Percentiles rank a stretch among this genome's conserved stretches.
phyloP scores from a whole-genome alignment of 257 asterid genomes.

The Solanum bukasovii region DNA sequence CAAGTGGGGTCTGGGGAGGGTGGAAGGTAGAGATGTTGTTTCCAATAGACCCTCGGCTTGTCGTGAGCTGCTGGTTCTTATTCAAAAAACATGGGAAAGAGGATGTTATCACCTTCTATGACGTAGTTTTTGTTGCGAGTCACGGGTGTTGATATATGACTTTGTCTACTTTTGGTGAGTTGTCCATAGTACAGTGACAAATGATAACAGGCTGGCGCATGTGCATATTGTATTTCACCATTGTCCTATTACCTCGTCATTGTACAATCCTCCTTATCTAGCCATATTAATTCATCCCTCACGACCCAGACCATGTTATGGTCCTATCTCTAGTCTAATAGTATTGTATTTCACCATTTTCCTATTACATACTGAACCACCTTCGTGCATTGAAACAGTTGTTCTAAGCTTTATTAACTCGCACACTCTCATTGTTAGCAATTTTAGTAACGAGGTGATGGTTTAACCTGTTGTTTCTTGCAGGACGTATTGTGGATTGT shows the following conservation, averaged over 20 bases:
- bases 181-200: neutral
- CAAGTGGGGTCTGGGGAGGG: no score
- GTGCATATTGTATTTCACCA: neutral
- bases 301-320: neutral
- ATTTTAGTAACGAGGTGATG: neutral
- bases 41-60: neutral
- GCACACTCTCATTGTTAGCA: neutral
- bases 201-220: neutral
- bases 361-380: neutral
- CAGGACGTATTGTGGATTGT: constrained; percentile 94
- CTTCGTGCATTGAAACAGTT: neutral
- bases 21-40: neutral
- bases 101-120: neutral
- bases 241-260: neutral
- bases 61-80: neutral
- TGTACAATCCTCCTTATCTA: neutral
- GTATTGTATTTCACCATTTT: neutral
- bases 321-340: neutral
- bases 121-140: neutral
- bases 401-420: neutral
- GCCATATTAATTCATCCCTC: neutral
- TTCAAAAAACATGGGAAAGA: neutral
- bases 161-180: neutral
- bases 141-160: neutral
- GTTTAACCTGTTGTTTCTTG: neutral